A percentile compares a stretch with the other conserved stretches of the same genome.
phyloP scores from a whole-genome alignment of 2,329 filamentous ascomycete genomes.

The Pyrenochaeta sp. region DNA sequence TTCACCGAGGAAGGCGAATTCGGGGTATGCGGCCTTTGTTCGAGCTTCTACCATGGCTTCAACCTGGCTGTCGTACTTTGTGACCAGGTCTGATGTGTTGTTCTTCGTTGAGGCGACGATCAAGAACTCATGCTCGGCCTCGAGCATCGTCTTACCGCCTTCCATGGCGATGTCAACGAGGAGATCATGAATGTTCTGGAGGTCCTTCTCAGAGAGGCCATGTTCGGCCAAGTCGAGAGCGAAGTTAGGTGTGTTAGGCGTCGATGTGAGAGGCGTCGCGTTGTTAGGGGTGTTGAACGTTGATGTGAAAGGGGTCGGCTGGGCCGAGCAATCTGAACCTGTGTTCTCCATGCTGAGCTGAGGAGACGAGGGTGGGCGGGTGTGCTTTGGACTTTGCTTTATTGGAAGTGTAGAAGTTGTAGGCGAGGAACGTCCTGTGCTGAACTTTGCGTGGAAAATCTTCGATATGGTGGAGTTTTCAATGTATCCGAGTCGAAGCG shows the following conservation, averaged over 20 bases:
- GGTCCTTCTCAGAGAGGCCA: constrained; percentile 13
- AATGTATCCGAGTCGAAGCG: no score
- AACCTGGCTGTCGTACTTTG: constrained; percentile 62
- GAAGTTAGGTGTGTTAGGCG: constrained; percentile 19
- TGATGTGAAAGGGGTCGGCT: constrained; percentile 13
- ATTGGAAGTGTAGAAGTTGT: no score
- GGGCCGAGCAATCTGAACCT: constrained; percentile 10
- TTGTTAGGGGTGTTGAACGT: constrained; percentile 13
- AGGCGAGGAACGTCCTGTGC: no score
- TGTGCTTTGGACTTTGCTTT: not conserved
- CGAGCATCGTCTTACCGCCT: constrained; percentile 44
- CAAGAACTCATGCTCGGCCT: constrained; percentile 37
- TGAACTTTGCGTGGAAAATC: no score
- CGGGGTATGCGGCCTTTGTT: constrained; percentile 55
- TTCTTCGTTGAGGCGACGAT: constrained; percentile 35
- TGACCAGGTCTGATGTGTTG: constrained; percentile 60
- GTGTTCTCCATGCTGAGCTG: constrained; percentile 10
- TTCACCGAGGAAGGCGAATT: constrained; percentile 52
- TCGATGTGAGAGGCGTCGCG: no score
- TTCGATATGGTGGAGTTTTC: no score
- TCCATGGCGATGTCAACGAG: constrained; percentile 35
- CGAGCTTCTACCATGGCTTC: constrained; percentile 58
- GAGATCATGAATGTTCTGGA: constrained; percentile 23
- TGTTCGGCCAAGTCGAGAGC: constrained; percentile 23
- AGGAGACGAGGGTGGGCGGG: not conserved